A percentile compares a stretch with the other conserved stretches of the same genome.
phyloP scores from a whole-genome alignment of 805 yeast species.

The Starmera dryadoides region DNA sequence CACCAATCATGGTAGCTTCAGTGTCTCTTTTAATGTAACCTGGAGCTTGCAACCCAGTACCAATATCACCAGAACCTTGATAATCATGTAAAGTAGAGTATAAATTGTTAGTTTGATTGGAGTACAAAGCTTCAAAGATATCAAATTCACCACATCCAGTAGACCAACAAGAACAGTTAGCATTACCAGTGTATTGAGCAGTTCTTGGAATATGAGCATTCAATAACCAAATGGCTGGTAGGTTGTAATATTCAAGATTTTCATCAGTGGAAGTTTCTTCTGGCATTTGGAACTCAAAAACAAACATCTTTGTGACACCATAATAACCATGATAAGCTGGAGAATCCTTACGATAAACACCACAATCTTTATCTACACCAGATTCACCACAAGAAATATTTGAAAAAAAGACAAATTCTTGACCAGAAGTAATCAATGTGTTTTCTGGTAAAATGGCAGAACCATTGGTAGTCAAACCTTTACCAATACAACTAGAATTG shows the following conservation, averaged over 20 bases:
- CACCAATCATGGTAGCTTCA: slow-evolving; percentile 51
- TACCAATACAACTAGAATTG: slow-evolving; percentile 56
- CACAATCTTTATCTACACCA: slow-evolving; percentile 54
- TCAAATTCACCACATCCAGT: slow-evolving; percentile 79
- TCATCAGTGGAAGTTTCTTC: slow-evolving; percentile 32
- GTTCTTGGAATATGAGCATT: slow-evolving; percentile 72
- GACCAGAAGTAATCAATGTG: slow-evolving; percentile 45
- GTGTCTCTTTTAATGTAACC: slow-evolving; percentile 55
- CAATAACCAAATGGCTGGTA: slow-evolving; percentile 76
- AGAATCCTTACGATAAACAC: slow-evolving; percentile 67
- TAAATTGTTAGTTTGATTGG: slow-evolving; percentile 45
- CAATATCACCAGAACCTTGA: slow-evolving; percentile 62
- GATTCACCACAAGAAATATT: slow-evolving; percentile 49
- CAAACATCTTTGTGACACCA: slow-evolving; percentile 63
- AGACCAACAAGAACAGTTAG: slow-evolving; percentile 69
- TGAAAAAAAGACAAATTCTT: slow-evolving; percentile 56
- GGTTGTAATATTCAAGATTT: slow-evolving; percentile 34
- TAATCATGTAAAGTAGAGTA: slow-evolving; percentile 68
- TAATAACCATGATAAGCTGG: slow-evolving; percentile 69
- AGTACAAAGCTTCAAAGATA: slow-evolving; percentile 66
- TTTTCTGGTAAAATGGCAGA: slow-evolving; percentile 40
- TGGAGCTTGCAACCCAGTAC: slow-evolving; percentile 47
- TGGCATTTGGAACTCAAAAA: slow-evolving; percentile 67
- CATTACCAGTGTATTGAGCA: slow-evolving; percentile 55
- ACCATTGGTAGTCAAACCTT: slow-evolving; percentile 57